Base-by-base conservation (phyloP, 169 alveolate genomes). In the Cryptosporidium sp. region DNA sequence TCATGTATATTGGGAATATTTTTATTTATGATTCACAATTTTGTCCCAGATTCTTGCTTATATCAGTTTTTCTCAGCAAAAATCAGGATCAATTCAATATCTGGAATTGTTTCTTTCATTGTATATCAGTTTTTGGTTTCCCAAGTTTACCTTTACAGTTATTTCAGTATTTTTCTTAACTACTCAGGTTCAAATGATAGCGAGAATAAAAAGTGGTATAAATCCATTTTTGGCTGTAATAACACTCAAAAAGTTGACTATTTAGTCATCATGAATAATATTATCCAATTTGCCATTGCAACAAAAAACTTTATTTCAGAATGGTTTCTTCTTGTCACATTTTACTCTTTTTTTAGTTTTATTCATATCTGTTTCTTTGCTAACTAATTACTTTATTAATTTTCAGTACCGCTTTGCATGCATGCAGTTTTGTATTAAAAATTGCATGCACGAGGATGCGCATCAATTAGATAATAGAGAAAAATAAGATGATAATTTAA, bases 281-380 rank as follows among this genome's bases (percentile, higher is more conserved):
- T 35, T 10, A 2, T 58, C 37, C 80, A 80, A 44, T 65, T 21
- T 5, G 14, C 29, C 8, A 5, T 65, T 8, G 62, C 52, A 26
- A 33, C 48, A 33, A 80, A 23, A 23, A 80, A 65, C 68, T 2
- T 80, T 39, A 67, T 65, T 31, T 80, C 89, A 18, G 89, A 80
- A n/a, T 80, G 89, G 89, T 42, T 58, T 33, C 52, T 62, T 31
- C 70, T 80, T 6, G 51, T 80, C 14, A 33, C 89, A 5, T 26
- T 58, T 9, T 80, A 80, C n/a, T 29, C 39, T 26, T 48, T 42
- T 10, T 10, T 37, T 42, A 37, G 12, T 44, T 61, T 33, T 26
- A 4, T 56, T 26, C 56, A 12, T 12, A 35, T 5, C 42, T 26
- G 6, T n/a, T 14, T 51, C 48, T 37, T 45, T 23, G 23, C 18